Evolutionary conservation across 495 filamentous ascomycete species (phyloP).

Genomic region (Chaetomium tenue): DNA sequence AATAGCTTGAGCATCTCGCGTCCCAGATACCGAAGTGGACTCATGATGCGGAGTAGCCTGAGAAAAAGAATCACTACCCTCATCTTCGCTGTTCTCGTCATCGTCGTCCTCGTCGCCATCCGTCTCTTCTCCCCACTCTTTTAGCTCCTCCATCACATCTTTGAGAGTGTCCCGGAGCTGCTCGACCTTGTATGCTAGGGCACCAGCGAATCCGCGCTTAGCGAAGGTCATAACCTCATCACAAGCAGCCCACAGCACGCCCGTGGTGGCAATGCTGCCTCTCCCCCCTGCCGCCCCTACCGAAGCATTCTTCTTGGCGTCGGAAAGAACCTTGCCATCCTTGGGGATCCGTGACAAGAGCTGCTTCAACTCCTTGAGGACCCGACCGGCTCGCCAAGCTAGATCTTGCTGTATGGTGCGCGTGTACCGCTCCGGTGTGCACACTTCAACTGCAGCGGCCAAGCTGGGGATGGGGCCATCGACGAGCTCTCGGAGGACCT

Average conservation of each 20-base stretch:
- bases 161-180: conserved; percentile 68
- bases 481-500: conserved; percentile 63
- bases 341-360: conserved; percentile 48
- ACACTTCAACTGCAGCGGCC: conserved; percentile 64
- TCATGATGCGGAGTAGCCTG: conserved; percentile 28
- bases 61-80: conserved; percentile 32
- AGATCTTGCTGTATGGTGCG: conserved; percentile 57
- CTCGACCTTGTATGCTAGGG: conserved; percentile 60
- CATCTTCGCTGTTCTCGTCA: conserved; percentile 37
- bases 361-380: conserved; percentile 48
- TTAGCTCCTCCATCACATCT: conserved; percentile 79
- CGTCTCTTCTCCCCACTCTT: conserved; percentile 74
- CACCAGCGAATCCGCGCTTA: conserved; percentile 61
- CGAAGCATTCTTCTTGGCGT: conserved; percentile 44
- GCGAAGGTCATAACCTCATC: conserved; percentile 64
- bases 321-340: conserved; percentile 46
- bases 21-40: conserved; percentile 18
- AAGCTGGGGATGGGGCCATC: conserved; percentile 67
- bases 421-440: conserved; percentile 58
- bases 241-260: conserved; percentile 67
- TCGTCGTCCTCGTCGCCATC: conserved; percentile 45
- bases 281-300: conserved; percentile 39
- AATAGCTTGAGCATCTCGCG: conserved; percentile 41
- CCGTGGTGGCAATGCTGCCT: conserved; percentile 59
- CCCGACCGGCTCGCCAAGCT: conserved; percentile 43